These are phyloP conservation scores for Talaromyces proteolyticus DNA, from an alignment of 495 filamentous ascomycete species.

Conservation along the genomic window DNA sequence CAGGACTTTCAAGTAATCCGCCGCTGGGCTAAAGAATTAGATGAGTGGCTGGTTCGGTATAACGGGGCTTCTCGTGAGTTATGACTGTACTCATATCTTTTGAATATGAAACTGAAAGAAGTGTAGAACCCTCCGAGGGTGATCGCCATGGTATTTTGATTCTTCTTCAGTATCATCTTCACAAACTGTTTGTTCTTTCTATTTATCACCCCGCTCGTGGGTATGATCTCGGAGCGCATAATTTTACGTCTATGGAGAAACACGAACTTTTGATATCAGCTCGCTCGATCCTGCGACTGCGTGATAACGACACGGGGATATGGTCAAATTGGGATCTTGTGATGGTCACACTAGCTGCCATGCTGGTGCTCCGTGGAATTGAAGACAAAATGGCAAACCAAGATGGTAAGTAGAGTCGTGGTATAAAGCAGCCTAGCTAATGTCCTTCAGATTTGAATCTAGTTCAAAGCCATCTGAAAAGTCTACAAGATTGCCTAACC, in stretches of 20 bases:
- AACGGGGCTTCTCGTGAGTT: slow-evolving; percentile 25
- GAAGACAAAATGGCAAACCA: slow-evolving; percentile 33
- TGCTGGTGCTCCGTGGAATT: slow-evolving; percentile 30
- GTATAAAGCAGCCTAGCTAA: not conserved
- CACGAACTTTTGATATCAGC: slow-evolving; percentile 33
- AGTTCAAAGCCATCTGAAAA: slow-evolving; percentile 28
- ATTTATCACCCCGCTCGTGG: slow-evolving; percentile 40
- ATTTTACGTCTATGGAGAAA: slow-evolving; percentile 26
- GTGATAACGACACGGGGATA: slow-evolving; percentile 32
- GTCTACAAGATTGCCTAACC: slow-evolving; percentile 21
- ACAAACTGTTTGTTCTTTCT: slow-evolving; percentile 36
- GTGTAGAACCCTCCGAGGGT: slow-evolving; percentile 24
- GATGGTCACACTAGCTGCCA: slow-evolving; percentile 37
- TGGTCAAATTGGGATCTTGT: slow-evolving; percentile 40
- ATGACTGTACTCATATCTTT: not conserved
- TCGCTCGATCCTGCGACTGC: slow-evolving; percentile 25
- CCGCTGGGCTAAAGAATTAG: slow-evolving; percentile 29
- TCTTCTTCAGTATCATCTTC: slow-evolving; percentile 33
- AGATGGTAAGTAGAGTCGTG: slow-evolving; percentile 18
- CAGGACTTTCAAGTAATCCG: slow-evolving; percentile 28
- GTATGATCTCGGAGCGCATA: slow-evolving; percentile 31
- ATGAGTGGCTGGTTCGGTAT: slow-evolving; percentile 33
- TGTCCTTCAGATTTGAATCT: slow-evolving; percentile 22
- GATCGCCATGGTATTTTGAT: slow-evolving; percentile 31
- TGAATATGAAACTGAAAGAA: not conserved